phyloP scores from a whole-genome alignment of 805 yeast genomes.

The Nematodospora valgi region DNA sequence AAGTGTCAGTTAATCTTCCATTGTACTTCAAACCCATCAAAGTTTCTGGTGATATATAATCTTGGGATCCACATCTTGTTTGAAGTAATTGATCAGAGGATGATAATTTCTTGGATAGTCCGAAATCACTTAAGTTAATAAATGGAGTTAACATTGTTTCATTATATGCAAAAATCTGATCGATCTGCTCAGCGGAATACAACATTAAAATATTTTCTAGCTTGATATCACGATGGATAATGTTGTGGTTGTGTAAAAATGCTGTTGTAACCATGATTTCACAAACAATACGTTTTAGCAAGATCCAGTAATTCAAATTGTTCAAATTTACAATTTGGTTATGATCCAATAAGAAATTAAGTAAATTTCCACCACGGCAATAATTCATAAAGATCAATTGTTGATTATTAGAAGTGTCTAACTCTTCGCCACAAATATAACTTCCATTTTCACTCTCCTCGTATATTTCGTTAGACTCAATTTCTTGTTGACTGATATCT shows the following conservation, averaged over 20 bases:
- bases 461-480: slow-evolving; percentile 14
- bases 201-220: slow-evolving; percentile 74
- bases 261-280: slow-evolving; percentile 69
- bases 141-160: slow-evolving; percentile 10
- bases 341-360: slow-evolving; percentile 50
- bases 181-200: slow-evolving; percentile 22
- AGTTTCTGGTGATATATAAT: slow-evolving; percentile 92
- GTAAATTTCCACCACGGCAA: slow-evolving; percentile 83
- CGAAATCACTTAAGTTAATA: slow-evolving; percentile 80
- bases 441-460: background rate
- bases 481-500: slow-evolving; percentile 21
- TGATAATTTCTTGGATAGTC: slow-evolving; percentile 70
- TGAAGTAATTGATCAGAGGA: slow-evolving; percentile 61
- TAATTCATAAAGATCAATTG: slow-evolving; percentile 63
- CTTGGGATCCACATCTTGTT: slow-evolving; percentile 95
- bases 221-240: slow-evolving; percentile 90
- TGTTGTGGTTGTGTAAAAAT: slow-evolving; percentile 62
- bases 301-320: slow-evolving; percentile 37
- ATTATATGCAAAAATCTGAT: slow-evolving; percentile 16
- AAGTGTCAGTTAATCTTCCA: slow-evolving; percentile 86
- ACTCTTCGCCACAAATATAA: background rate
- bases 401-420: slow-evolving; percentile 19
- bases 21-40: slow-evolving; percentile 88
- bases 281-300: slow-evolving; percentile 61
- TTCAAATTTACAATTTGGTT: slow-evolving; percentile 25